A percentile compares a stretch with the other conserved stretches of the same genome.
Conservation (phyloP, 371 early-diverging fungal genomes). For the Rhizopus stolonifer region DNA sequence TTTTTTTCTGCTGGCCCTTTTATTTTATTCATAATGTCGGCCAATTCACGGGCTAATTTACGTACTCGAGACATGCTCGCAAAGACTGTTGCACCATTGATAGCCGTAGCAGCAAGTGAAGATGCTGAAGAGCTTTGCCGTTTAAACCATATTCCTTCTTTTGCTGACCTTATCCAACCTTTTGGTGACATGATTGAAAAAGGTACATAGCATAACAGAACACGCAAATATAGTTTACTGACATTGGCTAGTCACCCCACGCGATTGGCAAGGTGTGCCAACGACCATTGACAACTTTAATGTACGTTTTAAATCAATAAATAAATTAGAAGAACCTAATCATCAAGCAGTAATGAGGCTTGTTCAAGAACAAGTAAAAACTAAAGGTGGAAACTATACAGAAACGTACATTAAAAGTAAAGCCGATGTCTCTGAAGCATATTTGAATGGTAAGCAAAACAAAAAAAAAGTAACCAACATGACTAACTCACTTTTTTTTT, state of each 20-base stretch:
- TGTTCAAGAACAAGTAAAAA: slow-evolving; percentile 56
- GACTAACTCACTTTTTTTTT: background rate
- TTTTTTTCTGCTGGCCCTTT: too few relatives aligned
- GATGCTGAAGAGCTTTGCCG: slow-evolving; percentile 73
- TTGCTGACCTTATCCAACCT: slow-evolving; percentile 77
- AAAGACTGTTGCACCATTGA: slow-evolving; percentile 67
- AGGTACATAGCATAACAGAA: slow-evolving; percentile 58
- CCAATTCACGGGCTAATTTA: background rate
- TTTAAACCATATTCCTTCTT: slow-evolving; percentile 64
- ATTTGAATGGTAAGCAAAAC: slow-evolving; percentile 49
- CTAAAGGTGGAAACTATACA: slow-evolving; percentile 17
- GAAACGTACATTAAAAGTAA: slow-evolving; percentile 26
- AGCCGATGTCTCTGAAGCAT: slow-evolving; percentile 48
- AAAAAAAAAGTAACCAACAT: background rate
- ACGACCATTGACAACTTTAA: slow-evolving; percentile 64
- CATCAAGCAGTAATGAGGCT: slow-evolving; percentile 54
- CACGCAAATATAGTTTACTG: background rate
- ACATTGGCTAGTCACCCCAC: slow-evolving; percentile 56
- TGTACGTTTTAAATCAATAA: slow-evolving; percentile 67
- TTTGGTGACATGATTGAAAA: slow-evolving; percentile 76
- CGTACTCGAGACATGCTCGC: slow-evolving; percentile 60
- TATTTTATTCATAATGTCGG: background rate
- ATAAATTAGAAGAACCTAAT: slow-evolving; percentile 60
- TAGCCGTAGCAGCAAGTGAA: slow-evolving; percentile 72
- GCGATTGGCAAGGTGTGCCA: slow-evolving; percentile 69